Evolutionary conservation across 2,329 filamentous ascomycete species (phyloP), one percentile per base, ranked within the genome.

Genomic region (Akanthomyces dipterigenus): DNA sequence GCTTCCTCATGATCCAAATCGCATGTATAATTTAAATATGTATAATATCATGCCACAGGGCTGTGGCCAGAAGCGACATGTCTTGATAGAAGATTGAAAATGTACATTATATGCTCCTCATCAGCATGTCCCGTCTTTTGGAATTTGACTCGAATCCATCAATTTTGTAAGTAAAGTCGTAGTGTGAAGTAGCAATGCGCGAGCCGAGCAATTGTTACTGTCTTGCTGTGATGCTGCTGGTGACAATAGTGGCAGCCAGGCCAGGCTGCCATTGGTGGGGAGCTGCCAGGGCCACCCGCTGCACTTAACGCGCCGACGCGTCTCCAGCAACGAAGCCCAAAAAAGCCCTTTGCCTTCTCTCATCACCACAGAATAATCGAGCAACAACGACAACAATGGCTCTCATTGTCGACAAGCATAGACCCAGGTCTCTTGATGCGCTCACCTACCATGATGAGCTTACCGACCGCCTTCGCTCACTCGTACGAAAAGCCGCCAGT

Each of bases 361-460:
- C 60, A 66, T 62, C 62, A 54, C 60, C 60, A 62, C 54, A 36
- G 51, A 43, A 46, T 34, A 22, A 50, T 46, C 51, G 2, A n/a
- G 18, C 42, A 55, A 31, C 63, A 64, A 54, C 64, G 64, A 63
- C 20, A 64, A 65, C 60, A 73, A 88, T 88, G 85, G 85, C 86
- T 54, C 82, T 90, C 64, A 87, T 89, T 66, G 86, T 89, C 63
- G 87, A 89, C 70, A 89, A 89, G 68, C 86, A 89, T 70, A 80
- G 86, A 28, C 90, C 90, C 5, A 84, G 88, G 65, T 89, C 87
- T 36, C 83, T 95, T 1, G 89, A 93, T 64, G 78, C 82, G 62
- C 82, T 97, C 63, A 91, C 89, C 68, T 99, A 98, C 70, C 95
- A 99, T 68, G 77, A 86, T 60, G 91, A 96, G 65, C 85, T 99